phyloP scores from a whole-genome alignment of 345 rosid species.

The thale cress (Arabidopsis thaliana) region TAIR10.1 NC_003070.9:26227001-26227500 shows the following conservation, averaged over 20 bases:
- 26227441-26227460: slow-evolving; percentile 79
- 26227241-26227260: not conserved
- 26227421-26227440: slow-evolving; percentile 84
- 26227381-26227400: slow-evolving; percentile 50
- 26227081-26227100: not conserved
- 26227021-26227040: not conserved
- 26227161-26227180: not conserved
- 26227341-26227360: not conserved
- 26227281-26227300: not conserved
- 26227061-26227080: not conserved
- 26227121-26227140: not conserved
- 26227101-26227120: not conserved
- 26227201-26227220: not conserved
- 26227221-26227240: not conserved
- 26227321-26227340: slow-evolving; percentile 4
- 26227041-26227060: not conserved
- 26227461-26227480: slow-evolving; percentile 74
- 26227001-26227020: not conserved
- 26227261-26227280: not conserved
- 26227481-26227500: slow-evolving; percentile 59
- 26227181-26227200: not conserved
- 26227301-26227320: not conserved
- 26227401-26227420: slow-evolving; percentile 94
- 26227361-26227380: not conserved
- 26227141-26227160: not conserved